Conservation (phyloP, 768 basidiomycete species). For the Hebeloma cylindrosporum region DNA sequence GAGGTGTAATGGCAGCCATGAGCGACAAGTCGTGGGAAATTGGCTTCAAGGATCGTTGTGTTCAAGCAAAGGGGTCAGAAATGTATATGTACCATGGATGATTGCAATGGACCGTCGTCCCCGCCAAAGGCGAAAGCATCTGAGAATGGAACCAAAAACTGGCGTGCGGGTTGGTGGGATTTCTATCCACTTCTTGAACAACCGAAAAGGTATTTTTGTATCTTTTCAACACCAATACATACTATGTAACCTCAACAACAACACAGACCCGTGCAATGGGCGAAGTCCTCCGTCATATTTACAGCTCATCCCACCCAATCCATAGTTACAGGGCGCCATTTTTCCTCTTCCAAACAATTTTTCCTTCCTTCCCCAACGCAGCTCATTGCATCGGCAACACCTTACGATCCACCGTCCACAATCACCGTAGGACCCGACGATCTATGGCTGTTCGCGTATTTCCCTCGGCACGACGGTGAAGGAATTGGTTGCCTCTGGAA, state of each 20-base stretch:
- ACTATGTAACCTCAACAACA: background rate
- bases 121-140: slow-evolving; percentile 45
- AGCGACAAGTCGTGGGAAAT: slow-evolving; percentile 5
- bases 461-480: slow-evolving; percentile 55
- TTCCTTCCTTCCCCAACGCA: slow-evolving; percentile 52
- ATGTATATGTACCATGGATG: slow-evolving; percentile 18
- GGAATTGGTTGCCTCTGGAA: slow-evolving; percentile 70
- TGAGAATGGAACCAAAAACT: slow-evolving; percentile 37
- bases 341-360: slow-evolving; percentile 71
- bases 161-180: slow-evolving; percentile 77
- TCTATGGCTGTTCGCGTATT: slow-evolving; percentile 73
- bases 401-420: slow-evolving; percentile 61
- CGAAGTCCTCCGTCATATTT: slow-evolving; percentile 66
- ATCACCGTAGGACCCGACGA: slow-evolving; percentile 61
- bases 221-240: background rate
- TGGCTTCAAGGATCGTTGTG: background rate
- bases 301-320: slow-evolving; percentile 66
- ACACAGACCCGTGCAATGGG: slow-evolving; percentile 74
- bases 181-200: slow-evolving; percentile 60
- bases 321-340: slow-evolving; percentile 58
- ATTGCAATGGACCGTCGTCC: slow-evolving; percentile 11
- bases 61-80: no score
- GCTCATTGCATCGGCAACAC: slow-evolving; percentile 42
- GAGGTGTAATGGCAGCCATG: slow-evolving; percentile 40
- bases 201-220: slow-evolving; percentile 45